Evolutionary conservation across 441 rosid genomes (phyloP), one percentile per base, ranked within the genome.

Genomic region (Jatropha multifida): DNA sequence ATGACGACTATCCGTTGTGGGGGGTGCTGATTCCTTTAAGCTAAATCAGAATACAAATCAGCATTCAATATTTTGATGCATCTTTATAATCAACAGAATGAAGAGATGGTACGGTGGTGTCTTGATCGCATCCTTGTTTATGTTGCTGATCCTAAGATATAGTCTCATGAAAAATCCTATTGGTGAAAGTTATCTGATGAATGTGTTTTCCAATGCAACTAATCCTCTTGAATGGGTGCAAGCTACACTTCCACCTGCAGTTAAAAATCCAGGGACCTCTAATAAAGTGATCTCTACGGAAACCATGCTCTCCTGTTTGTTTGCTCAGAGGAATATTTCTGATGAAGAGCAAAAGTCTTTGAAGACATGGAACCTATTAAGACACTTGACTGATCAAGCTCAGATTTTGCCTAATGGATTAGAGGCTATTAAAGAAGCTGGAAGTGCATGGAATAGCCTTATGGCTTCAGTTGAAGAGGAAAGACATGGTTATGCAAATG

Each of bases 341-440:
- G 73, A 27, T 37, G 92, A 87, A 81, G 97, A 89, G 86, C 81
- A 77, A 76, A 83, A 73, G 73, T 86, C 98, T 81, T 70, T 96
- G 86, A 82, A 75, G 54, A 86, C 97, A 18, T 96, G 98, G 99
- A 81, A 89, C 79, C 88, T 83, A 72, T 76, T 96, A 82, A 83
- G 80, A 49, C 79, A 86, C 58, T 78, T 94, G 78, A 84, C 87
- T 81, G 87, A 89, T 82, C 85, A 87, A 77, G 88, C 94, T 44
- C 96, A 86, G 81, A 85, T 51, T 67, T 86, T 94, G 68, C 86
- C 87, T 37, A 91, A 88, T 79, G 98, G 94, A 80, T 77, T 92
- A 40, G 97, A 89, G 60, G 99, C 98, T 10, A 86, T 96, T n/a
- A 94, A 89, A 85, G 98, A 92, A 84, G 99, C 97, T 74, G 85